These are phyloP conservation scores for Lantana camara DNA, from an alignment of 257 asterid genomes.

Conservation along the genomic window DNA sequence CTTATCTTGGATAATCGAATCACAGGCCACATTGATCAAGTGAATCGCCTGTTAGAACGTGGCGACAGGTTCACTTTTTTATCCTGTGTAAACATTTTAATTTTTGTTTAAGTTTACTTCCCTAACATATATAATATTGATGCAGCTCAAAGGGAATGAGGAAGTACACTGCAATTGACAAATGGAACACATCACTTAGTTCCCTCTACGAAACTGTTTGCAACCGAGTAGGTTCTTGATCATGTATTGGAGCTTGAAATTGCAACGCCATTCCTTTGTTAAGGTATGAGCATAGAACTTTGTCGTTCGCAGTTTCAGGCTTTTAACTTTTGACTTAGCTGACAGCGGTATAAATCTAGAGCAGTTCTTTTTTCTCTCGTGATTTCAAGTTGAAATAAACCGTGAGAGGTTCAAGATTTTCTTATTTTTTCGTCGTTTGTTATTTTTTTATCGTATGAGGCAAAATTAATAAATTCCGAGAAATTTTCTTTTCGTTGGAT, in stretches of 20 bases:
- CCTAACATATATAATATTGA: background rate
- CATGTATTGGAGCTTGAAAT: conserved; percentile 9
- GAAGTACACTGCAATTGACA: conserved; percentile 87
- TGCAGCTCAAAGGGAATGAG: conserved; percentile 91
- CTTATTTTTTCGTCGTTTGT: no score
- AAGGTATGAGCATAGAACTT: background rate
- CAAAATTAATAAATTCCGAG: no score
- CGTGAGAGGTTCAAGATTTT: no score
- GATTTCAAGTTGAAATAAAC: background rate
- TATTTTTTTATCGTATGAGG: no score
- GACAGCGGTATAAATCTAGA: conserved; percentile 8
- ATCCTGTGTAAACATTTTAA: conserved; percentile 14
- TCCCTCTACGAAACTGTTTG: conserved; percentile 79
- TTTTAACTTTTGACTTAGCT: conserved; percentile 16
- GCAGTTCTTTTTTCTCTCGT: background rate
- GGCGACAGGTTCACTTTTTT: conserved; percentile 99
- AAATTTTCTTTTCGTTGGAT: no score
- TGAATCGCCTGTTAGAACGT: conserved; percentile 84
- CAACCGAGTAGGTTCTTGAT: conserved; percentile 58
- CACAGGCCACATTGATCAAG: conserved; percentile 95
- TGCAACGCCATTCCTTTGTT: background rate
- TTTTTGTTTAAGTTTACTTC: background rate
- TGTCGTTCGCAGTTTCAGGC: background rate
- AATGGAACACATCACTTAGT: conserved; percentile 92
- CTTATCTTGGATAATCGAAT: conserved; percentile 91